These are phyloP conservation scores for Phialophora verrucosa DNA, from an alignment of 2,329 filamentous ascomycete genomes.

Conservation along the genomic window DNA sequence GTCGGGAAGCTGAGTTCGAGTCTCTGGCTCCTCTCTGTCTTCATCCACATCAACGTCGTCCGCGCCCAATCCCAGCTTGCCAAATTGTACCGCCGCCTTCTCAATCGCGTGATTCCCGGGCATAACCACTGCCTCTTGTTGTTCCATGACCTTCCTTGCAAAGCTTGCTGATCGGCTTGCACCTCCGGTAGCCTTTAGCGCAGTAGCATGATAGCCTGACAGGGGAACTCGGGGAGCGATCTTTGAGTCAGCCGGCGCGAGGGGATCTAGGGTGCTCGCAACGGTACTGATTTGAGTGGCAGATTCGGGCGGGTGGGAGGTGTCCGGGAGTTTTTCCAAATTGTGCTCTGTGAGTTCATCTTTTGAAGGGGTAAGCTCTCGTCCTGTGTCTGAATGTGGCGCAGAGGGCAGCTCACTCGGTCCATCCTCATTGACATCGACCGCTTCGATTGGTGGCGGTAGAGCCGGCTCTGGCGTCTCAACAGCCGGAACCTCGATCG, in stretches of 20 bases:
- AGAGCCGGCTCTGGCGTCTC: conserved; percentile 50
- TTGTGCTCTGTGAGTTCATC: conserved; percentile 90
- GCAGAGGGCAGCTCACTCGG: conserved; percentile 39
- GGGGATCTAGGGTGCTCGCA: conserved; percentile 81
- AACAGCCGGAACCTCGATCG: conserved; percentile 42
- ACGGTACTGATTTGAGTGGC: conserved; percentile 87
- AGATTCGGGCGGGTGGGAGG: conserved; percentile 75
- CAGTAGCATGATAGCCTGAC: conserved; percentile 79
- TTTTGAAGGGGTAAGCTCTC: conserved; percentile 67
- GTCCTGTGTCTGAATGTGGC: conserved; percentile 38
- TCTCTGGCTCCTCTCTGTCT: conserved; percentile 93
- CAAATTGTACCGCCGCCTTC: conserved; percentile 91
- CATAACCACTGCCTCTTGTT: conserved; percentile 98
- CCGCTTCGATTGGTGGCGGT: conserved; percentile 47
- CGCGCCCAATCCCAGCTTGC: conserved; percentile 84
- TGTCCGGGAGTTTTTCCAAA: conserved; percentile 86
- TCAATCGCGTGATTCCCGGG: conserved; percentile 95
- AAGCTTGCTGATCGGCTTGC: conserved; percentile 74
- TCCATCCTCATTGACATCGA: conserved; percentile 47
- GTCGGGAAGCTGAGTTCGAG: conserved; percentile 87
- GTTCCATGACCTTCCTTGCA: conserved; percentile 85
- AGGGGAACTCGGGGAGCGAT: conserved; percentile 63
- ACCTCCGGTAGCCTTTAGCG: conserved; percentile 74
- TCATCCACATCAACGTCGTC: conserved; percentile 87
- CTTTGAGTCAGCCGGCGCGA: conserved; percentile 57